Base-by-base conservation (phyloP, 768 basidiomycete genomes). In the Brasilioporus rufonigricans region DNA sequence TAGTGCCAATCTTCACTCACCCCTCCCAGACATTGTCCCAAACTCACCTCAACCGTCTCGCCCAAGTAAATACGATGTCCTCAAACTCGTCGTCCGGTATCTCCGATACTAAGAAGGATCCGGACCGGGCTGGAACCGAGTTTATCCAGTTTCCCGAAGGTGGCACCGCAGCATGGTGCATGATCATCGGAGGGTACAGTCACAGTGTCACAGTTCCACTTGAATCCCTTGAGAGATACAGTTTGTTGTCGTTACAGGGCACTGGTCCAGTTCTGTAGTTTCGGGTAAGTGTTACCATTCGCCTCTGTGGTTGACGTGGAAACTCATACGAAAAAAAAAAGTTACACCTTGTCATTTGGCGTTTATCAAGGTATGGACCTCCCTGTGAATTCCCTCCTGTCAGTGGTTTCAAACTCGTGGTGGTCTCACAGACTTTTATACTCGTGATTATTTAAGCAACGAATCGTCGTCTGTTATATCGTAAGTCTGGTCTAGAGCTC, bases 391-490 rank as follows among this genome's bases (percentile, higher is more conserved):
- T n/a, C 7, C 2, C 9, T 4, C 1, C n/a, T n/a, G n/a, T n/a
- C n/a, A n/a, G n/a, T 33, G 29, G 35, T 27, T 27, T 5, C 23
- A 33, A 41, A 21, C 23, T 49, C 36, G 50, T 14, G 11, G 23
- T 12, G n/a, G n/a, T n/a, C n/a, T n/a, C 32, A 4, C 55, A 77
- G 77, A 74, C 62, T 77, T 66, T 57, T 79, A 76, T 43, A 70
- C 70, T 18, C 56, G 68, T 5, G 56, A 65, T 27, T 75, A 75
- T 56, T 66, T 78, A 18, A 60, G 64, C 2, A 65, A 73, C 21
- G 54, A 68, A 39, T 66, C 71, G 0, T 27, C 72, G 1, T 77
- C 74, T 14, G 56, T 67, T 4, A 73, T 76, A 53, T 71, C 74
- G 76, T 75, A 47, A 49, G 74, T 64, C 32, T 51, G 6, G 4